Percentiles rank a stretch among this genome's conserved stretches.
phyloP scores from a whole-genome alignment of 2,329 filamentous ascomycete genomes.

The Elsinoe perseae region DNA sequence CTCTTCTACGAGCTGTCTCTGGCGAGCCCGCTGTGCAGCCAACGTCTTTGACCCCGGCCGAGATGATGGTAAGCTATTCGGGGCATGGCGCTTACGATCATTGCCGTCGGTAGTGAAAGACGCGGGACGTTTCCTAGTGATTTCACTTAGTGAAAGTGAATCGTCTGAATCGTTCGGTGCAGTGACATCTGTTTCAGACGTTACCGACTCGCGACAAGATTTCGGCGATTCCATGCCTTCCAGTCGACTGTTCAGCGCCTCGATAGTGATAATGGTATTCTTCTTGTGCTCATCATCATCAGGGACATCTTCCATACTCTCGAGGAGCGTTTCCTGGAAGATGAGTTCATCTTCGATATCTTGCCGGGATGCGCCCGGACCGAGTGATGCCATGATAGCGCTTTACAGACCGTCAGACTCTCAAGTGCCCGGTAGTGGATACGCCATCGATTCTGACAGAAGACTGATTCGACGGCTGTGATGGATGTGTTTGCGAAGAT shows the following conservation, averaged over 20 bases:
- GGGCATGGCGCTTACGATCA: conserved; percentile 14
- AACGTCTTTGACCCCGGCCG: not conserved
- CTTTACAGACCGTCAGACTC: no score
- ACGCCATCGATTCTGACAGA: no score
- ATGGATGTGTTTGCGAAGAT: not conserved
- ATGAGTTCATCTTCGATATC: conserved; percentile 30
- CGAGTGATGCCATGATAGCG: not conserved
- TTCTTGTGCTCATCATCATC: conserved; percentile 25
- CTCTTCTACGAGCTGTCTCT: conserved; percentile 17
- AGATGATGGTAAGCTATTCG: not conserved
- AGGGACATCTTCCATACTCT: conserved; percentile 26
- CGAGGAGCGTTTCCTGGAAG: conserved; percentile 27
- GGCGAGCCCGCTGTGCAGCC: not conserved
- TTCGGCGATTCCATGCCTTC: conserved; percentile 7
- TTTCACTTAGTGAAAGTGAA: conserved; percentile 4
- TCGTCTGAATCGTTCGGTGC: conserved; percentile 11
- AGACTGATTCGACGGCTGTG: no score
- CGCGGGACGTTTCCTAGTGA: not conserved
- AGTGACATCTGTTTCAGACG: not conserved
- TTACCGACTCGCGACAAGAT: conserved; percentile 3
- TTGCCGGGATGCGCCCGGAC: conserved; percentile 17
- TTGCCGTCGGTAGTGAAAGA: not conserved
- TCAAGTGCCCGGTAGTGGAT: no score
- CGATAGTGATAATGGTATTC: conserved; percentile 22
- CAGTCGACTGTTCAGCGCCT: conserved; percentile 21